These are phyloP conservation scores for Rugosomyces carneus DNA, from an alignment of 1,284 basidiomycete genomes.

Conservation along the genomic window DNA sequence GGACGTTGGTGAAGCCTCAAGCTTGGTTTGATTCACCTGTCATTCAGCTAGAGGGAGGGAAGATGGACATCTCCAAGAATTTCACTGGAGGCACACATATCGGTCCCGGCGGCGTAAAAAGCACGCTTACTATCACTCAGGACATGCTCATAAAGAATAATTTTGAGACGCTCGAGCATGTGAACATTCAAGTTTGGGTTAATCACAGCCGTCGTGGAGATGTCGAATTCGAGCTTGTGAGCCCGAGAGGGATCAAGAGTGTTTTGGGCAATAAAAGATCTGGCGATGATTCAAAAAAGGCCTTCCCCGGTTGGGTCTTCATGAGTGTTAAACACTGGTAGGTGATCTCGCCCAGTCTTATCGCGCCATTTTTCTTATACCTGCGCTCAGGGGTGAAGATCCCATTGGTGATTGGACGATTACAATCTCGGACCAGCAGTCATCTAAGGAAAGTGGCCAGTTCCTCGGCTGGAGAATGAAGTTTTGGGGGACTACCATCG, in stretches of 20 bases:
- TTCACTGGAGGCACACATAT: constrained; percentile 67
- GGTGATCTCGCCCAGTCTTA: constrained; percentile 21
- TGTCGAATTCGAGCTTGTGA: constrained; percentile 85
- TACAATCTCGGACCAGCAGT: constrained; percentile 73
- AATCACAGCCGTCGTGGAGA: constrained; percentile 84
- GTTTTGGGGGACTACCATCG: constrained; percentile 88
- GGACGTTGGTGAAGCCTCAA: constrained; percentile 92
- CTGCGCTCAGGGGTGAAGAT: constrained; percentile 75
- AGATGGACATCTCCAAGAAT: constrained; percentile 45
- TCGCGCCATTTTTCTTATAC: neutral
- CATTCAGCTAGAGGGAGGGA: constrained; percentile 60
- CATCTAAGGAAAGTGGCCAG: constrained; percentile 56
- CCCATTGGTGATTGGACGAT: constrained; percentile 90
- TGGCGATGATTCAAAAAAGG: constrained; percentile 63
- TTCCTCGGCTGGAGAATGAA: constrained; percentile 92
- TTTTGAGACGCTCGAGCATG: constrained; percentile 86
- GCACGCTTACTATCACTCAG: constrained; percentile 65
- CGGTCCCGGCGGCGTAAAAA: constrained; percentile 58
- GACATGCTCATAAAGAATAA: constrained; percentile 71
- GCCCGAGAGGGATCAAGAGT: constrained; percentile 84
- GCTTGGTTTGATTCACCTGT: constrained; percentile 78
- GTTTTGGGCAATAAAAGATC: constrained; percentile 72
- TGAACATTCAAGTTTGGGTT: constrained; percentile 93
- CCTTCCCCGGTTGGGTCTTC: constrained; percentile 93
- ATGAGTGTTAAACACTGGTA: constrained; percentile 99